Base-by-base conservation (phyloP, 1,139 yeast genomes). In the Blastobotrys petasosporus region DNA sequence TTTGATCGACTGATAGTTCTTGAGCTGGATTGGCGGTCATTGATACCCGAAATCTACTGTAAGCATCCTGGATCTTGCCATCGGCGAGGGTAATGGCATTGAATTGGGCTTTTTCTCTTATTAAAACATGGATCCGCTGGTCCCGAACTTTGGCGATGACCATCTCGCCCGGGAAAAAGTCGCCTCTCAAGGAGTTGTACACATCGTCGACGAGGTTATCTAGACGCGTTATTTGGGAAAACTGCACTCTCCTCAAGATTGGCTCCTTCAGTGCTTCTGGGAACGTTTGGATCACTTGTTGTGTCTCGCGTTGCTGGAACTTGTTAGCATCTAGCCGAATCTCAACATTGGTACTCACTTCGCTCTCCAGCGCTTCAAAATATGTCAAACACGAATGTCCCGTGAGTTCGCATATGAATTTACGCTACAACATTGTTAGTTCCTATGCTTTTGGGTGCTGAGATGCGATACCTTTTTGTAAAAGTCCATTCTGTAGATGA, bases 241-340 rank as follows among this genome's bases (percentile, higher is more conserved):
- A 88, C 62, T 90, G 96, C 16, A 90, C 75, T 57, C 77, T 81
- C 51, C 95, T 70, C 35, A 94, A 76, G 20, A 92, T 85, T 29
- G 96, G 98, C 60, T 88, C 97, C 57, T 90, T 81, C 45, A 90
- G 73, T 30, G 94, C 85, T 55, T 90, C 94, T 1, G 98, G 98
- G 62, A 92, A 92, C 61, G 79, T 78, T 51, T 75, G 73, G 58
- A 88, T 95, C 48, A 90, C 88, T 51, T 77, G 81, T 43, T 60
- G 57, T 5, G 67, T 58, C 32, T 44, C 44, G 20, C 25, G 25
- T 12, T 16, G 16, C 41, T 45, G 17, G 10, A 10, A 2, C 7
- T 9, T 33, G 23, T 32, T 39, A 28, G 38, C 15, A 15, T 11
- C 13, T 41, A 10, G 2, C 11, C 3, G 39, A 12, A 6, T 13